A percentile compares a stretch with the other conserved stretches of the same genome.
Evolutionary conservation across 106 monocot genomes (phyloP).

Genomic region (Acorus gramineus): DNA sequence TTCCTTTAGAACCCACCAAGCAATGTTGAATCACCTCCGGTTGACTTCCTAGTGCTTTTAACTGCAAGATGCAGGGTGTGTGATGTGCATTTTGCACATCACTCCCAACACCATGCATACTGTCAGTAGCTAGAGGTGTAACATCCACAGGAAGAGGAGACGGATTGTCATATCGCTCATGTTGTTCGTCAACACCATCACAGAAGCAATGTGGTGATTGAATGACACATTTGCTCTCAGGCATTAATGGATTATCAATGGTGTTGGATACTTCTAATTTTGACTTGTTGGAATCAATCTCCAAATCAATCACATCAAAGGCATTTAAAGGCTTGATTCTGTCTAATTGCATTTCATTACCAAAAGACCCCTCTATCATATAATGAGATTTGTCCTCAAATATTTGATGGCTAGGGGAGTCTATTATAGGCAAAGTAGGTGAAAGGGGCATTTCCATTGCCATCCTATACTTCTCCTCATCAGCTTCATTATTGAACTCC

Average conservation of each 20-base stretch:
- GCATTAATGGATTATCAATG: neutral
- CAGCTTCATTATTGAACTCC: conserved; percentile 50
- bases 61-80: no score
- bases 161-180: no score
- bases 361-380: conserved; percentile 4
- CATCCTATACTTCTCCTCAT: conserved; percentile 53
- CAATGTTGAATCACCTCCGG: no score
- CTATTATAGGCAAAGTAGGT: conserved; percentile 61
- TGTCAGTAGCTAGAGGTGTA: no score
- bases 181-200: no score
- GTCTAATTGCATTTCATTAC: conserved; percentile 5
- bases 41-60: no score
- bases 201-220: neutral
- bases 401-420: conserved; percentile 6
- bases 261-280: conserved; percentile 1
- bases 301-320: conserved; percentile 20
- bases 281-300: conserved; percentile 11
- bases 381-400: conserved; percentile 13
- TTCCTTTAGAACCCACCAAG: no score
- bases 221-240: no score
- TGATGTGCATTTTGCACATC: no score
- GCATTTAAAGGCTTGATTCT: neutral
- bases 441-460: conserved; percentile 67
- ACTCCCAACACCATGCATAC: no score
- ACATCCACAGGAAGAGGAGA: no score